A percentile compares a stretch with the other conserved stretches of the same genome.
phyloP scores from a whole-genome alignment of 2,329 filamentous ascomycete species.

The Davidsoniella eucalypti region DNA sequence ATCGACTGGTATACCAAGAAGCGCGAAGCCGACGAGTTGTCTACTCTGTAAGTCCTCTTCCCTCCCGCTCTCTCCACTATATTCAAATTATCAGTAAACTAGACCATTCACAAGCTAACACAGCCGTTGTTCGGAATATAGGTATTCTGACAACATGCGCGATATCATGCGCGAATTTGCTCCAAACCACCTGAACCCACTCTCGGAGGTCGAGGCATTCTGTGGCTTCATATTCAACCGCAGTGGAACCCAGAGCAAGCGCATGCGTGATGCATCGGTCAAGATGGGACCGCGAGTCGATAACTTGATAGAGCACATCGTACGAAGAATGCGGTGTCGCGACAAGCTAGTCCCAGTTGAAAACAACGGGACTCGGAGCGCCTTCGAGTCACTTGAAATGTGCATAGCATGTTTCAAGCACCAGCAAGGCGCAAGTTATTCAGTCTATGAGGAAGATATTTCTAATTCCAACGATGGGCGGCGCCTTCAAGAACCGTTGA shows the following conservation, averaged over 20 bases:
- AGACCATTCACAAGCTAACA: neutral
- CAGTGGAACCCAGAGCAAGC: constrained; percentile 29
- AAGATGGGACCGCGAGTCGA: constrained; percentile 37
- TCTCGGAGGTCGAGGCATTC: constrained; percentile 38
- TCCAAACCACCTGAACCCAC: constrained; percentile 23
- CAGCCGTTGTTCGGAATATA: neutral
- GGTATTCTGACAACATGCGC: constrained; percentile 15
- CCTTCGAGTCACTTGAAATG: constrained; percentile 12
- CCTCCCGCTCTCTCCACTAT: too few relatives aligned
- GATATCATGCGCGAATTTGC: constrained; percentile 18
- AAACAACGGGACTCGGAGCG: neutral
- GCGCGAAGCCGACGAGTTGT: constrained; percentile 27
- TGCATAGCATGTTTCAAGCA: constrained; percentile 13
- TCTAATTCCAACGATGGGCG: too few relatives aligned
- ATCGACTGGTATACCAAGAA: constrained; percentile 21
- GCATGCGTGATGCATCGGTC: constrained; percentile 34
- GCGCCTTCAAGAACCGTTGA: constrained; percentile 14
- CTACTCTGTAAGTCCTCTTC: constrained; percentile 26
- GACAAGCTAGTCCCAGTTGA: neutral
- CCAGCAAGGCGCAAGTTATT: constrained; percentile 11
- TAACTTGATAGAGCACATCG: constrained; percentile 26
- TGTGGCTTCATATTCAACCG: constrained; percentile 39
- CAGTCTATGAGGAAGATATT: too few relatives aligned
- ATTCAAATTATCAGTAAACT: neutral
- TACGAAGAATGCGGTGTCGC: constrained; percentile 20